Conservation (phyloP, 176 grass and related monocot species). For the Bonia amplexicaulis region DNA sequence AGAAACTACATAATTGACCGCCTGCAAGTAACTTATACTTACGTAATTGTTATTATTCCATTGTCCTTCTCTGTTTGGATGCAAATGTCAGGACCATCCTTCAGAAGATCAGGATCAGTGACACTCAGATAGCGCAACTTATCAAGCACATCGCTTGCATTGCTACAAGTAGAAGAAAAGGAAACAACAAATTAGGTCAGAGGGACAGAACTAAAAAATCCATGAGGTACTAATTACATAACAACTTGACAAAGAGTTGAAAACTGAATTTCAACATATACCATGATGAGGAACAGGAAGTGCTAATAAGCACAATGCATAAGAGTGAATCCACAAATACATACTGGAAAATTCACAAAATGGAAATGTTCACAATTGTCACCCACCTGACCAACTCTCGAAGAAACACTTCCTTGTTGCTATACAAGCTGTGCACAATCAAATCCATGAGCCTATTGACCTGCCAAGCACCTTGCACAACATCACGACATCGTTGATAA, state of each 20-base stretch:
- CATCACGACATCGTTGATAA: background rate
- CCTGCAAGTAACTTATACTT: constrained; percentile 16
- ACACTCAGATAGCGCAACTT: constrained; percentile 95
- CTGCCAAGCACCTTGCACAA: constrained; percentile 33
- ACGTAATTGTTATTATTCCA: constrained; percentile 90
- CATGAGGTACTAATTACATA: background rate
- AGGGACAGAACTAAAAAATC: background rate
- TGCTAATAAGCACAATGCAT: background rate
- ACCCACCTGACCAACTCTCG: constrained; percentile 86
- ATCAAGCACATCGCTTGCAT: constrained; percentile 97
- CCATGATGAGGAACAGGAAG: background rate
- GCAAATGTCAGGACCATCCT: constrained; percentile 76
- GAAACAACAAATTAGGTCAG: constrained; percentile 1
- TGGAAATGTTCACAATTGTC: background rate
- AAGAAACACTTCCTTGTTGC: constrained; percentile 99
- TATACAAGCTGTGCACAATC: constrained; percentile 98
- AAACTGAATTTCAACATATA: background rate
- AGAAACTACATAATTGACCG: background rate
- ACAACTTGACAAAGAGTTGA: background rate
- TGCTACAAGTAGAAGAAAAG: constrained; percentile 41
- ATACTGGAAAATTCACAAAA: background rate
- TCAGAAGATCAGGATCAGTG: constrained; percentile 77
- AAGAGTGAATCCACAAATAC: background rate
- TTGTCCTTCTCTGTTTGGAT: constrained; percentile 90
- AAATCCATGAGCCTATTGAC: constrained; percentile 99